Evolutionary conservation across 331 rosid species (phyloP).

Genomic region (Cydonia oblonga): DNA sequence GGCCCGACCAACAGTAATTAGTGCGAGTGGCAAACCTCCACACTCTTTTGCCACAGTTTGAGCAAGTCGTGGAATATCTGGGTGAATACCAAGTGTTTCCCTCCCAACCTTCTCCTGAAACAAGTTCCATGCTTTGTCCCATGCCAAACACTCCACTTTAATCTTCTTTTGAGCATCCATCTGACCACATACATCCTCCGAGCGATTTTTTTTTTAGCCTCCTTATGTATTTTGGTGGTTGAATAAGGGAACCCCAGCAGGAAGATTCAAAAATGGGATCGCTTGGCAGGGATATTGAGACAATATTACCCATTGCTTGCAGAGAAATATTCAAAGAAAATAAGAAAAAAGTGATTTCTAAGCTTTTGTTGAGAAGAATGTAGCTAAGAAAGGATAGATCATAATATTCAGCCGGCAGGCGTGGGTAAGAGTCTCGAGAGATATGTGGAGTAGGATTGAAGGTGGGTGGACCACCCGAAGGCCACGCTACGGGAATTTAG

Average conservation of each 20-base stretch:
- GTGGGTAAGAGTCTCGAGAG: no score
- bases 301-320: neutral
- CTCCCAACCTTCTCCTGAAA: slow-evolving; percentile 10
- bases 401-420: no score
- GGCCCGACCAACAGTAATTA: neutral
- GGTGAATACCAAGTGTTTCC: neutral
- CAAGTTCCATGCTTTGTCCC: neutral
- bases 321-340: no score
- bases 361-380: no score
- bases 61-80: neutral
- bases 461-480: no score
- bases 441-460: no score
- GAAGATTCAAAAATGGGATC: neutral
- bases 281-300: neutral
- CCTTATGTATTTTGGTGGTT: neutral
- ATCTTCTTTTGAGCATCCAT: neutral
- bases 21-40: slow-evolving; percentile 13
- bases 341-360: no score
- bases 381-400: no score
- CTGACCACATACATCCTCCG: neutral
- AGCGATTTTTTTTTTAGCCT: neutral
- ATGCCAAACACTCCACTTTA: neutral
- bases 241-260: neutral
- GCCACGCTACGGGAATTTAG: no score
- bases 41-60: neutral